Evolutionary conservation across 257 asterid genomes (phyloP).

Genomic region (Solanum lycopersicoides): DNA sequence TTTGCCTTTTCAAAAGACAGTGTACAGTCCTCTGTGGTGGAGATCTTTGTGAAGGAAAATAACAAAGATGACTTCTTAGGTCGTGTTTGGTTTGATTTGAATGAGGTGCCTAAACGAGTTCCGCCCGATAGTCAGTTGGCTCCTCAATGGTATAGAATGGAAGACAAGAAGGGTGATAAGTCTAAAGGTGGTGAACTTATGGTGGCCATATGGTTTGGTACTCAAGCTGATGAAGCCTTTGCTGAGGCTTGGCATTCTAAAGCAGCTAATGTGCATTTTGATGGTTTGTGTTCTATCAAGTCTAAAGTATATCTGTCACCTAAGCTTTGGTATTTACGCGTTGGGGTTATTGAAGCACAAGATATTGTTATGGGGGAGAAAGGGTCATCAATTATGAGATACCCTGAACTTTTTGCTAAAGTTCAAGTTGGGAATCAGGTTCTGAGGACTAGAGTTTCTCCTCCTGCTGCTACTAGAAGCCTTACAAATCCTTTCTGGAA

Average conservation of each 20-base stretch:
- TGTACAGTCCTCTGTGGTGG: slow-evolving; percentile 69
- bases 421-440: slow-evolving; percentile 83
- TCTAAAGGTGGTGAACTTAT: slow-evolving; percentile 55
- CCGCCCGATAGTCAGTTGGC: slow-evolving; percentile 82
- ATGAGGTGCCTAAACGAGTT: slow-evolving; percentile 68
- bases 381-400: slow-evolving; percentile 47
- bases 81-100: slow-evolving; percentile 75
- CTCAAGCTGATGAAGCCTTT: slow-evolving; percentile 85
- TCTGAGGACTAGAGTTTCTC: slow-evolving; percentile 50
- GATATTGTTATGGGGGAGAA: slow-evolving; percentile 55
- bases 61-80: slow-evolving; percentile 70
- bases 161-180: slow-evolving; percentile 69
- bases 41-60: slow-evolving; percentile 52
- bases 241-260: slow-evolving; percentile 92
- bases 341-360: slow-evolving; percentile 73
- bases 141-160: slow-evolving; percentile 87
- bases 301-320: slow-evolving; percentile 79
- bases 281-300: slow-evolving; percentile 65
- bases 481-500: slow-evolving; percentile 68
- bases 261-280: slow-evolving; percentile 63
- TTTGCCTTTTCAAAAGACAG: slow-evolving; percentile 81
- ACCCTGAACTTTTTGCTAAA: slow-evolving; percentile 68
- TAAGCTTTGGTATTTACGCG: slow-evolving; percentile 77
- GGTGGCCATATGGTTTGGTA: slow-evolving; percentile 81
- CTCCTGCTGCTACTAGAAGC: slow-evolving; percentile 34